A percentile compares a stretch with the other conserved stretches of the same genome.
Conservation (phyloP, 495 filamentous ascomycete genomes). For the Tuber brumale region DNA sequence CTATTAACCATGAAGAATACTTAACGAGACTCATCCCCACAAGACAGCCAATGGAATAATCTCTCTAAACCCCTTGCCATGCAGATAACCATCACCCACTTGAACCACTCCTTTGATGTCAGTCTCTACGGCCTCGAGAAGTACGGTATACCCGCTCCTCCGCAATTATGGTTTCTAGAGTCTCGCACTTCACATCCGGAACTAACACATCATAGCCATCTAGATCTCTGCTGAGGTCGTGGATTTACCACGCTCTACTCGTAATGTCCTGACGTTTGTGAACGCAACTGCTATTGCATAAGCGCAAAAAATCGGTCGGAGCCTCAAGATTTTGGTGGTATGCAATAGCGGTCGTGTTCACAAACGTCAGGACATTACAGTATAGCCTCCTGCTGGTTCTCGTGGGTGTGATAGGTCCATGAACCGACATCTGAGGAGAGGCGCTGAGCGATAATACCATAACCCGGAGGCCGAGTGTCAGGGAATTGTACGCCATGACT, state of each 20-base stretch:
- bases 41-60: background rate
- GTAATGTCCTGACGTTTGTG: no score
- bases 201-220: constrained; percentile 15
- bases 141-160: constrained; percentile 17
- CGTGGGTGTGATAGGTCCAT: background rate
- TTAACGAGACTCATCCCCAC: background rate
- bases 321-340: no score
- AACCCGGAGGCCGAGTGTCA: constrained; percentile 1
- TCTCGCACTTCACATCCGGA: constrained; percentile 2
- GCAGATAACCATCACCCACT: constrained; percentile 2
- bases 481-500: background rate
- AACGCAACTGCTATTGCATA: no score
- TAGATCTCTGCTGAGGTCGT: constrained; percentile 8
- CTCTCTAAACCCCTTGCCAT: background rate
- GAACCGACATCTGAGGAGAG: background rate
- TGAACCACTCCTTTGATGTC: background rate
- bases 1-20: background rate
- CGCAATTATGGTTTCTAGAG: constrained; percentile 10
- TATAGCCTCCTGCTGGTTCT: background rate
- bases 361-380: no score
- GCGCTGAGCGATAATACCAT: background rate
- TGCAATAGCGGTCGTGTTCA: no score
- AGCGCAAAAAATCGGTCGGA: no score
- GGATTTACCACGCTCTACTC: background rate
- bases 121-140: constrained; percentile 2